phyloP scores from a whole-genome alignment of 805 yeast species.

The Phaffomyces opuntiae region DNA sequence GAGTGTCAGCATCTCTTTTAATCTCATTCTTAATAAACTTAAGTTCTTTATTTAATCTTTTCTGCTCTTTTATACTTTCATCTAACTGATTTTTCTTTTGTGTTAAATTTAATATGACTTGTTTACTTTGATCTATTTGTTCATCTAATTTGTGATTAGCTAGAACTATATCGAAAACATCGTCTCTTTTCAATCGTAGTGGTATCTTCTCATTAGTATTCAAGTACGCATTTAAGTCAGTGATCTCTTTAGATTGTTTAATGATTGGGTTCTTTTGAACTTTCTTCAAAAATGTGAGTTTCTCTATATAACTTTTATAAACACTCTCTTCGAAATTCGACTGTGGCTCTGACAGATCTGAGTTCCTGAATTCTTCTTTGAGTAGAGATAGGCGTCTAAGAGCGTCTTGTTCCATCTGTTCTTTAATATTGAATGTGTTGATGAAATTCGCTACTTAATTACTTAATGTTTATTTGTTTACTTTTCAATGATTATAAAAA shows the following conservation, averaged over 20 bases:
- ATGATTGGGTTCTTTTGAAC: background rate
- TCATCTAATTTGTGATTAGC: constrained; percentile 11
- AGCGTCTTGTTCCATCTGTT: background rate
- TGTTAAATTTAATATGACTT: background rate
- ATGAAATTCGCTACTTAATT: background rate
- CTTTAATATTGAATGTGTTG: no score
- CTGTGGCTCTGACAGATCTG: background rate
- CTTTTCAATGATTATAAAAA: no score
- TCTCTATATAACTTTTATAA: background rate
- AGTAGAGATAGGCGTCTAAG: background rate
- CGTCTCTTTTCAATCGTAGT: constrained; percentile 18
- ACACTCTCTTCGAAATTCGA: background rate
- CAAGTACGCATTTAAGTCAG: background rate
- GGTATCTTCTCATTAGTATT: constrained; percentile 14
- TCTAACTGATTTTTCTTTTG: background rate
- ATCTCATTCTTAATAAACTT: background rate
- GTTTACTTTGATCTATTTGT: constrained; percentile 10
- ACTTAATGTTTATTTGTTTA: no score
- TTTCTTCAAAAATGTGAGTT: background rate
- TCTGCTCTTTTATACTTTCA: constrained; percentile 2
- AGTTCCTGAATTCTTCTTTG: background rate
- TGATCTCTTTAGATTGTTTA: background rate
- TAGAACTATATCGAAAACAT: constrained; percentile 16
- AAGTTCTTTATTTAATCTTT: constrained; percentile 1
- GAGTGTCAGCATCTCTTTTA: background rate